phyloP scores from a whole-genome alignment of 139 green algal genomes.

The Chlorella sorokiniana region DNA sequence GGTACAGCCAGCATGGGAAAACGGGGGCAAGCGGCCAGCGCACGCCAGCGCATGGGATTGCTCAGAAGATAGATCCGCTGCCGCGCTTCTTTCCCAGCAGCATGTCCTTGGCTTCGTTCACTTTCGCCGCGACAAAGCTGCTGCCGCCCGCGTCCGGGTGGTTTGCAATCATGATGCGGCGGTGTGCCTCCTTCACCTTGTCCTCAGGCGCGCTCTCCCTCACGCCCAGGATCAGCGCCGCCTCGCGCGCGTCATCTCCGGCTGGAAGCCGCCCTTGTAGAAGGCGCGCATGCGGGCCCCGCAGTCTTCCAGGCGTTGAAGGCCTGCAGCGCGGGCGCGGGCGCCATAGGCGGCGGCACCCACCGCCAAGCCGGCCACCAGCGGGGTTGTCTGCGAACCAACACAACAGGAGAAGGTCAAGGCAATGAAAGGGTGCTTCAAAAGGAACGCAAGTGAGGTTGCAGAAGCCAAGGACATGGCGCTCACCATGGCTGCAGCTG shows the following conservation, averaged over 20 bases:
- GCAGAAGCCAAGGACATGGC: neutral
- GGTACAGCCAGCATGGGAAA: neutral
- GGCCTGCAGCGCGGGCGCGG: constrained; percentile 70
- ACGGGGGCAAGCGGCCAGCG: neutral
- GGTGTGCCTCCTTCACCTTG: constrained; percentile 93
- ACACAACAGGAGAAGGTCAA: neutral
- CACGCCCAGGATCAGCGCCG: constrained; percentile 90
- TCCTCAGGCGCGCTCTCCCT: constrained; percentile 83
- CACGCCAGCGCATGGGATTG: neutral
- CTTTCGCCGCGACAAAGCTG: constrained; percentile 92
- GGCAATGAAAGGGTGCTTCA: neutral
- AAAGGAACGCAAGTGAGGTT: neutral
- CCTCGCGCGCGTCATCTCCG: constrained; percentile 95
- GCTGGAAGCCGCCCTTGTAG: constrained; percentile 73
- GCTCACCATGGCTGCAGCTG: neutral
- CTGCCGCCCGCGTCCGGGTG: constrained; percentile 95
- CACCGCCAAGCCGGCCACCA: constrained; percentile 85
- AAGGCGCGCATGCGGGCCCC: constrained; percentile 63
- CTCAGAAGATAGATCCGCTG: constrained; percentile 48
- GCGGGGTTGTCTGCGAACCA: constrained; percentile 79
- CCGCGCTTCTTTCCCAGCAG: constrained; percentile 83
- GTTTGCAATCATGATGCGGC: constrained; percentile 97
- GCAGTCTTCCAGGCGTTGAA: constrained; percentile 69
- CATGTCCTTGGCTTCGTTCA: constrained; percentile 98
- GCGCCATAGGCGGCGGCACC: constrained; percentile 83